Evolutionary conservation across 1,284 basidiomycete species (phyloP).

Genomic region (Leccinum pachyderme): DNA sequence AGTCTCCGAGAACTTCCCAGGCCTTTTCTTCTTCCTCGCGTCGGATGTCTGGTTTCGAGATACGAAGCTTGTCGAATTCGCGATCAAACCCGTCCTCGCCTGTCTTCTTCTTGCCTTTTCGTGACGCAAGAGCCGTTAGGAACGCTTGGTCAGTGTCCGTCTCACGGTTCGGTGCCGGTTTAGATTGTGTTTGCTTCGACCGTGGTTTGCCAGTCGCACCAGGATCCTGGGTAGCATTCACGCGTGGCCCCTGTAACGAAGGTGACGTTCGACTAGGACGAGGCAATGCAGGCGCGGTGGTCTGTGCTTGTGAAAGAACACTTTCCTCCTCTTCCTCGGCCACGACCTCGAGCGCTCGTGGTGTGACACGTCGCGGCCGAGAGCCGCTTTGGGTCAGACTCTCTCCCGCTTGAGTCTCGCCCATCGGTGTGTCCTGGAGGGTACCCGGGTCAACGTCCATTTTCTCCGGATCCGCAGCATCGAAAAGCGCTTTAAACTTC

Average conservation of each 20-base stretch:
- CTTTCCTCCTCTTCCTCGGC: constrained; percentile 56
- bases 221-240: not conserved
- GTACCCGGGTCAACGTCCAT: constrained; percentile 19
- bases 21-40: constrained; percentile 44
- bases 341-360: constrained; percentile 38
- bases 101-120: constrained; percentile 70
- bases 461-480: constrained; percentile 57
- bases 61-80: constrained; percentile 80
- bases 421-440: constrained; percentile 8
- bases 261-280: constrained; percentile 2
- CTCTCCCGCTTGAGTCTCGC: constrained; percentile 16
- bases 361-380: constrained; percentile 11
- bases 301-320: constrained; percentile 2
- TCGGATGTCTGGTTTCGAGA: constrained; percentile 64
- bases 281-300: constrained; percentile 3
- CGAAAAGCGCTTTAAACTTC: constrained; percentile 69
- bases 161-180: constrained; percentile 10
- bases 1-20: constrained; percentile 70
- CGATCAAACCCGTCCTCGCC: constrained; percentile 75
- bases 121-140: constrained; percentile 71
- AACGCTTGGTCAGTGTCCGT: constrained; percentile 65
- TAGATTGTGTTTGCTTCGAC: constrained; percentile 12
- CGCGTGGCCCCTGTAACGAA: not conserved
- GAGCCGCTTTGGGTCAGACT: constrained; percentile 39
- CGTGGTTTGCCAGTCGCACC: not conserved